Evolutionary conservation across 495 filamentous ascomycete species (phyloP).

Genomic region (Pseudoneurospora amorphoporcata): DNA sequence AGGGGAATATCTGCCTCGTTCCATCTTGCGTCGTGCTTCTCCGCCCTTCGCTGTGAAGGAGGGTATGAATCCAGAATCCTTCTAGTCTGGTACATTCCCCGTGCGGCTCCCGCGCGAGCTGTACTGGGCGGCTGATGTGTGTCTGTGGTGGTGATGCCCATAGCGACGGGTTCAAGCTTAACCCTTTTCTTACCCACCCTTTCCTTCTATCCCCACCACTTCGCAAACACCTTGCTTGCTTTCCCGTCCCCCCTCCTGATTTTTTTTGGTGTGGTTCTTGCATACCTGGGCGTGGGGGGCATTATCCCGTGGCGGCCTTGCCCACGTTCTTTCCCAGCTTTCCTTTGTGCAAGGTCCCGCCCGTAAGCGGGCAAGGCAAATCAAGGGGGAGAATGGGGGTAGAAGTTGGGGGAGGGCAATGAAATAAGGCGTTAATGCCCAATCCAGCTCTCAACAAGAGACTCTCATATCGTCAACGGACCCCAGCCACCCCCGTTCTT

Average conservation of each 20-base stretch:
- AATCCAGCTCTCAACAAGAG: background rate
- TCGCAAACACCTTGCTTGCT: background rate
- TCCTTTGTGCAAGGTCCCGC: background rate
- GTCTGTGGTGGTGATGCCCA: background rate
- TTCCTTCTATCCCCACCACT: background rate
- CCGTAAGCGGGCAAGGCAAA: background rate
- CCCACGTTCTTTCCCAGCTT: background rate
- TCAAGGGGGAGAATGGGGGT: background rate
- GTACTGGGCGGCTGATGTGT: background rate
- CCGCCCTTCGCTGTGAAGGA: background rate
- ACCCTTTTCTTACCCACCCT: background rate
- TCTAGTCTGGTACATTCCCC: background rate
- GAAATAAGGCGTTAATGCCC: background rate
- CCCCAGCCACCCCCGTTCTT: background rate
- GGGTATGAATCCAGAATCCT: background rate
- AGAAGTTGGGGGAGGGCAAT: background rate
- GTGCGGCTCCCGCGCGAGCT: background rate
- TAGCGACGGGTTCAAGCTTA: background rate
- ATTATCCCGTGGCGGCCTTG: background rate
- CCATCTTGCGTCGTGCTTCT: background rate
- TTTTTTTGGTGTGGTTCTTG: background rate
- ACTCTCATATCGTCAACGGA: background rate
- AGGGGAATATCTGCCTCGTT: background rate
- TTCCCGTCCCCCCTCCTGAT: background rate
- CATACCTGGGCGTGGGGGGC: background rate